These are phyloP conservation scores for Discostella stelligeroides DNA, from an alignment of 108 stramenopile species.

Conservation along the genomic window DNA sequence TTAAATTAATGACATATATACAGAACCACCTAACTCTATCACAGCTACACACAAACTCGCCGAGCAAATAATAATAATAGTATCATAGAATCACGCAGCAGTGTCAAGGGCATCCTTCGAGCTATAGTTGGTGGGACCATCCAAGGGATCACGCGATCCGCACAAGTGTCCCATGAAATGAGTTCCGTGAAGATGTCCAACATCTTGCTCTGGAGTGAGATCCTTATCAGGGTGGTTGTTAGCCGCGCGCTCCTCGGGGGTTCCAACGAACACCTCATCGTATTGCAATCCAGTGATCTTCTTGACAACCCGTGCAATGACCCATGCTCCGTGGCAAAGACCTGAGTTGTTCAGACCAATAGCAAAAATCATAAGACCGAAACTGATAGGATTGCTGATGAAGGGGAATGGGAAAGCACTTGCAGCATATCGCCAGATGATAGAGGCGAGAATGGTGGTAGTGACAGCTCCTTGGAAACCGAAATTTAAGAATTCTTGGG, in stretches of 20 bases:
- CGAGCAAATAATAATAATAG: too few relatives aligned
- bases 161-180: conserved; percentile 32
- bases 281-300: conserved; percentile 51
- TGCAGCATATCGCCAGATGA: conserved; percentile 78
- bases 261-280: conserved; percentile 76
- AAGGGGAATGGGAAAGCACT: conserved; percentile 74
- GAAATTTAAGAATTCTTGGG: conserved; percentile 80
- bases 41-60: too few relatives aligned
- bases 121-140: conserved; percentile 31
- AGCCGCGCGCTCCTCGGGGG: conserved; percentile 66
- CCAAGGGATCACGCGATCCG: conserved; percentile 42
- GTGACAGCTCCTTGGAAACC: conserved; percentile 85
- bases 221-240: conserved; percentile 43
- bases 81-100: too few relatives aligned
- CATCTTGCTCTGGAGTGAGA: conserved; percentile 6
- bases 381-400: conserved; percentile 68
- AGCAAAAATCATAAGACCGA: conserved; percentile 53
- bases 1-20: too few relatives aligned
- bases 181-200: conserved; percentile 33
- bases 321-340: conserved; percentile 65
- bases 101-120: conserved; percentile 15
- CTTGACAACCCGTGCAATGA: conserved; percentile 61
- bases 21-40: too few relatives aligned
- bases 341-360: conserved; percentile 66
- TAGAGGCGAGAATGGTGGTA: conserved; percentile 79